Percentiles rank a stretch among this genome's conserved stretches.
phyloP scores from a whole-genome alignment of 140 eudicot species.

The Stevia rebaudiana region DNA sequence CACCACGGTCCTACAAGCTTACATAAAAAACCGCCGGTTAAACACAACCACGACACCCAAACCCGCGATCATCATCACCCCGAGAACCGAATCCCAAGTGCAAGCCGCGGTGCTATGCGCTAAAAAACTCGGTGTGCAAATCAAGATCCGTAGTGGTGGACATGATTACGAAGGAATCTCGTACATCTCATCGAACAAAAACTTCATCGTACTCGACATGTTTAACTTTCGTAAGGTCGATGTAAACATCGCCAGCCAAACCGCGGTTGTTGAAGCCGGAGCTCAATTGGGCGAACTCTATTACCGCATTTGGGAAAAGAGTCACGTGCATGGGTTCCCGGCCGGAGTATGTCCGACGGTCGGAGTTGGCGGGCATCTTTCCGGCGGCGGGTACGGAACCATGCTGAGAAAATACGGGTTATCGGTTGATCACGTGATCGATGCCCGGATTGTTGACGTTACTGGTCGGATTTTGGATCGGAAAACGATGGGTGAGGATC shows the following conservation, averaged over 20 bases:
- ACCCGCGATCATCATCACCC: conserved; percentile 25
- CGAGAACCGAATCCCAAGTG: conserved; percentile 21
- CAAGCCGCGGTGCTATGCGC: conserved; percentile 29
- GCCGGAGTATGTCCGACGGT: conserved; percentile 37
- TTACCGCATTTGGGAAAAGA: conserved; percentile 28
- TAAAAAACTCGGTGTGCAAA: conserved; percentile 22
- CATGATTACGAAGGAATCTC: conserved; percentile 41
- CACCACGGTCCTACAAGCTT: conserved; percentile 18
- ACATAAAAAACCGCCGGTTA: conserved; percentile 27
- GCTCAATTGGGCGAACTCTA: conserved; percentile 38
- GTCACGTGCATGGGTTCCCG: conserved; percentile 33
- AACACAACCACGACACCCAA: conserved; percentile 30
- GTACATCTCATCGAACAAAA: conserved; percentile 14
- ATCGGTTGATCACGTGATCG: conserved; percentile 34
- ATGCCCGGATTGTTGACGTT: conserved; percentile 30
- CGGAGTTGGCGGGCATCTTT: conserved; percentile 37
- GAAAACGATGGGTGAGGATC: conserved; percentile 42
- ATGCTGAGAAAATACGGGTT: conserved; percentile 40
- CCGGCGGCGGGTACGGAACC: conserved; percentile 42
- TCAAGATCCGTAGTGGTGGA: conserved; percentile 36
- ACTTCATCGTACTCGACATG: conserved; percentile 36
- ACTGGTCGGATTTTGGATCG: conserved; percentile 24
- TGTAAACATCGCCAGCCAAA: conserved; percentile 13
- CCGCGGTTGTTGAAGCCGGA: conserved; percentile 32
- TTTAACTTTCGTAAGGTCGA: conserved; percentile 15